A percentile compares a stretch with the other conserved stretches of the same genome.
These are phyloP conservation scores for Geotrichum klebahnii DNA, from an alignment of 1,139 yeast genomes.

Conservation along the genomic window DNA sequence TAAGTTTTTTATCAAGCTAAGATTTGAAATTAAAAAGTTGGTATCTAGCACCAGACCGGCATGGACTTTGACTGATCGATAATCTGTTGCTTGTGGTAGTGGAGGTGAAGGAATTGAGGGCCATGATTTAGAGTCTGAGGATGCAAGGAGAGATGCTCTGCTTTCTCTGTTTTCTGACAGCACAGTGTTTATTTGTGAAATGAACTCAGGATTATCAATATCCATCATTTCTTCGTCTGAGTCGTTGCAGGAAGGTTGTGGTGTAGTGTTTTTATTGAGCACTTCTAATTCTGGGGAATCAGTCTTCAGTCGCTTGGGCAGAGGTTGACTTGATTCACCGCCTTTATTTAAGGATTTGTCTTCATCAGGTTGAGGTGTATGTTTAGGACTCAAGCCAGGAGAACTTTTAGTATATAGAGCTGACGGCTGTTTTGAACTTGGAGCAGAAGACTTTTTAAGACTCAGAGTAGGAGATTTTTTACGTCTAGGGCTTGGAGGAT, in stretches of 20 bases:
- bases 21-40: slow-evolving; percentile 25
- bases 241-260: not conserved
- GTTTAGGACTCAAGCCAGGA: no score
- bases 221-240: slow-evolving; percentile 13
- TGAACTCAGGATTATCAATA: slow-evolving; percentile 4
- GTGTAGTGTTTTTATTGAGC: not conserved
- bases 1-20: slow-evolving; percentile 22
- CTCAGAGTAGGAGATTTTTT: no score
- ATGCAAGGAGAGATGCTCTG: not conserved
- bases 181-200: slow-evolving; percentile 1
- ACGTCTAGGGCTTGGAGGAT: not conserved
- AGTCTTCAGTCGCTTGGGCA: no score
- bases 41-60: slow-evolving; percentile 25
- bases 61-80: not conserved
- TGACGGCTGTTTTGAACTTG: no score
- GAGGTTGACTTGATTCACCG: no score
- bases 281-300: not conserved
- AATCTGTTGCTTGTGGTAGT: not conserved
- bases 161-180: not conserved
- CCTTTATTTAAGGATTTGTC: no score
- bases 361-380: no score
- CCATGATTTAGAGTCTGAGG: not conserved
- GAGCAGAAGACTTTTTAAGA: no score
- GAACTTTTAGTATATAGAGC: no score
- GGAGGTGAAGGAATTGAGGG: not conserved